Evolutionary conservation across 305 asterid species (phyloP), one percentile per base, ranked within the genome.

Genomic region (Lippia alba): DNA sequence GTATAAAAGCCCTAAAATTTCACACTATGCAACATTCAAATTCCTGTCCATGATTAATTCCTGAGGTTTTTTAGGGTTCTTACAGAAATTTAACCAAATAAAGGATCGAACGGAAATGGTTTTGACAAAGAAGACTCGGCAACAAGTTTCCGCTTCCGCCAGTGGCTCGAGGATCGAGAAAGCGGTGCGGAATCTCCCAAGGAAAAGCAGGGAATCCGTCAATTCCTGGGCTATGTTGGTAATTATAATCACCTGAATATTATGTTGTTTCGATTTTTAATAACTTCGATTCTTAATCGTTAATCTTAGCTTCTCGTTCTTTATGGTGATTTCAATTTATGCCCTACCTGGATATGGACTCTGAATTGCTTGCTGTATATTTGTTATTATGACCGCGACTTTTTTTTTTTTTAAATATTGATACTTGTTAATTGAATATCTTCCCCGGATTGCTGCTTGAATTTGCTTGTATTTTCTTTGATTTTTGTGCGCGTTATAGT

Each of bases 171-270:
- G 19, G 46, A 34, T 54, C 14, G 74, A 55, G 45, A 56, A 45
- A 54, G 72, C 50, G 33, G 56, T 57, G 40, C 67, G 53, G 74
- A 45, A 18, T 69, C 56, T 61, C 7, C 50, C 7, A 0, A 74
- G 68, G 32, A 75, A 72, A 61, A 39, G 61, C 56, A 70, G 53
- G 15, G 66, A 70, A 51, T 63, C 62, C 39, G 70, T 63, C 30
- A 62, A 79, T 51, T 81, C 76, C 50, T 76, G 84, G 82, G 84
- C 76, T 20, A 76, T 80, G 67, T 64, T 82, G 81, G 89, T 85
- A 85, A 48, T 8, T 60, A 51, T 59, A 30, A 7, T 7, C 40
- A 33, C 16, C 9, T 53, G 24, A 5, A 16, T 36, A 20, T 59
- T 12, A 18, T 20, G 39, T 17, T 51, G 15, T 46, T 56, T 64